Base-by-base conservation (phyloP, 148 eudicot species). In the Diospyros kaki region DNA sequence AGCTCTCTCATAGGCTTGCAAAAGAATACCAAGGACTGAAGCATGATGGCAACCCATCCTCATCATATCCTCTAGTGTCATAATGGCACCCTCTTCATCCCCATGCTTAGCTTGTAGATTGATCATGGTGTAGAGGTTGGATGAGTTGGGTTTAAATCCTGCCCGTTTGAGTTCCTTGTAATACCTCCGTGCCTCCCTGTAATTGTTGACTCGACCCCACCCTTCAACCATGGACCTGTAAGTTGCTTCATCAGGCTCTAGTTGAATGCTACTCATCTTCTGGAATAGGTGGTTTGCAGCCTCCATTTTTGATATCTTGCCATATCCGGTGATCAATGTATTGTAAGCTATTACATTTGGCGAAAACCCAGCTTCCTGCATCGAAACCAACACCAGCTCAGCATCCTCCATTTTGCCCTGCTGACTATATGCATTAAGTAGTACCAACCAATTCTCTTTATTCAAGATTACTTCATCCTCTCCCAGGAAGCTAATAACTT, bases 141-240 rank as follows among this genome's bases (percentile, higher is more conserved):
- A 87, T 9, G 98, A 89, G 78, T 85, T 92, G 15, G 98, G 98
- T 55, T 65, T 77, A 75, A 85, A 89, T 38, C 93, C 92, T 73
- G 81, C 76, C 48, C 45, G 73, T 85, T 83, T 90, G 65, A 94
- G 92, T 74, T 82, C 81, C 68, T 71, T 71, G 80, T 89, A 90
- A 78, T 85, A 92, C 87, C 87, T 73, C 40, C 82, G 69, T 48
- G 90, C 92, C 81, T 82, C 85, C 74, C 84, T 72, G 58, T 87
- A 85, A 74, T 86, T 85, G 54, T 87, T 83, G 13, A 74, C 87
- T 78, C 94, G 79, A 68, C 96, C 94, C 96, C 97, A 94, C 58
- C 98, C 98, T 89, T 94, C 98, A 70, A 94, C 82, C 93, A 94
- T 88, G n/a, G 97, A 90, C 83, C 98, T 87, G 76, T 86, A 92